Evolutionary conservation across 345 rosid genomes (phyloP), one percentile per base, ranked within the genome.

Genomic region (Mercurialis annua): DNA sequence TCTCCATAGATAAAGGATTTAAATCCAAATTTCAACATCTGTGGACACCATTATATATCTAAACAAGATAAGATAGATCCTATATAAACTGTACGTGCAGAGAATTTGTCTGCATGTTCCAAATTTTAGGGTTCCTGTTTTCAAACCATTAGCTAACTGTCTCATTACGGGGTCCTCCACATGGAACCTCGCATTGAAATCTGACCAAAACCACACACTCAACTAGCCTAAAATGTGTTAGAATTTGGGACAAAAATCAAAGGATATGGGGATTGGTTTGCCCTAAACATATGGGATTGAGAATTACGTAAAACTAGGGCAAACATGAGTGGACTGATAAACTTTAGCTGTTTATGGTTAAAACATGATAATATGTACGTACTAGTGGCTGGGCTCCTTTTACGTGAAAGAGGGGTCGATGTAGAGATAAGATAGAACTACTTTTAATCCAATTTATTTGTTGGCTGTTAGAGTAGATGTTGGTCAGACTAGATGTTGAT

Each of bases 381-480:
- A 34, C 40, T 9, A 4, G 9, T 34, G 4, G 40, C 40, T 34
- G 40, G 9, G 9, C 40, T 34, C 9, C 4, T 34, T 34, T 34
- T 3, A 34, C 9, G 69, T 50, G 27, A 51, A 64, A 69, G 30
- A 64, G 50, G 30, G 50, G 30, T 31, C 64, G 36, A 51, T 51
- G 52, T 30, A 21, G 23, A 16, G 52, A 65, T 51, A 65, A 53
- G 62, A 53, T 44, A 33, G 16, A 9, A 34, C 23, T 36, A 54
- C 24, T 43, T 31, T 3, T 59, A 33, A 33, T 26, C n/a, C n/a
- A n/a, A n/a, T n/a, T n/a, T n/a, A n/a, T 65, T 16, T 44, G 34
- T 46, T 38, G 21, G 17, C n/a, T 30, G 70, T 69, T 52, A 51
- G 21, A 66, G 34, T 71, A 38, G 65, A 71, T n/a, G 15, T 27